phyloP scores from a whole-genome alignment of 2,329 filamentous ascomycete genomes.

The Aspergillus japonicus region DNA sequence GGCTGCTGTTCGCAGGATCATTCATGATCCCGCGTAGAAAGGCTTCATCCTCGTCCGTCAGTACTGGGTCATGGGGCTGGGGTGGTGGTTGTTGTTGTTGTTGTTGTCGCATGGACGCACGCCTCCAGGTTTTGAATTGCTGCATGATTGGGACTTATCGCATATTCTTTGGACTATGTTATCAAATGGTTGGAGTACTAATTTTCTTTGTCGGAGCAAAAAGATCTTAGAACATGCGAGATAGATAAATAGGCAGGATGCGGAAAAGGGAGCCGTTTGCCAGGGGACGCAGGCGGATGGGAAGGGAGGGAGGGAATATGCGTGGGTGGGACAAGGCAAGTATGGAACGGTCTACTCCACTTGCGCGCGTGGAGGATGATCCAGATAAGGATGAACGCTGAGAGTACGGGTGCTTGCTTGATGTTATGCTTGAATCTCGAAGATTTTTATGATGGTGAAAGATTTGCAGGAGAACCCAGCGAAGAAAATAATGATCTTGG shows the following conservation, averaged over 20 bases:
- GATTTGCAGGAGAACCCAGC: too few relatives aligned
- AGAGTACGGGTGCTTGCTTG: too few relatives aligned
- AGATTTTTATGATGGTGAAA: too few relatives aligned
- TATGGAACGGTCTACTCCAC: too few relatives aligned
- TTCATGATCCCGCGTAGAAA: constrained; percentile 55
- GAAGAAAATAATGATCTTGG: not conserved
- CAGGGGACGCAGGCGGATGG: not conserved
- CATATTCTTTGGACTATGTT: not conserved
- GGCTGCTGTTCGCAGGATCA: constrained; percentile 35
- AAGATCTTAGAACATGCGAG: too few relatives aligned
- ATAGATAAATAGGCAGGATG: not conserved
- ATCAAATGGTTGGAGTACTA: too few relatives aligned
- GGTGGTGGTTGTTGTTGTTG: constrained; percentile 11
- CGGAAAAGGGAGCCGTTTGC: constrained; percentile 4
- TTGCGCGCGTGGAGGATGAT: too few relatives aligned
- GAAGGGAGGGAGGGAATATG: not conserved
- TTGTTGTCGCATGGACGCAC: constrained; percentile 21
- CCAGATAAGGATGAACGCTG: too few relatives aligned
- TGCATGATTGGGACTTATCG: constrained; percentile 30
- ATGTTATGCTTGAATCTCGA: too few relatives aligned
- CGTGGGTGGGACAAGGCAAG: too few relatives aligned
- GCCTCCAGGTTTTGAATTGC: constrained; percentile 44
- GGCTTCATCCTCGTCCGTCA: constrained; percentile 62
- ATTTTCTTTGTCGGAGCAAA: too few relatives aligned
- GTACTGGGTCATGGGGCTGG: constrained; percentile 42